Conservation (phyloP, 495 filamentous ascomycete species). For the Chlorociboria aeruginascens region DNA sequence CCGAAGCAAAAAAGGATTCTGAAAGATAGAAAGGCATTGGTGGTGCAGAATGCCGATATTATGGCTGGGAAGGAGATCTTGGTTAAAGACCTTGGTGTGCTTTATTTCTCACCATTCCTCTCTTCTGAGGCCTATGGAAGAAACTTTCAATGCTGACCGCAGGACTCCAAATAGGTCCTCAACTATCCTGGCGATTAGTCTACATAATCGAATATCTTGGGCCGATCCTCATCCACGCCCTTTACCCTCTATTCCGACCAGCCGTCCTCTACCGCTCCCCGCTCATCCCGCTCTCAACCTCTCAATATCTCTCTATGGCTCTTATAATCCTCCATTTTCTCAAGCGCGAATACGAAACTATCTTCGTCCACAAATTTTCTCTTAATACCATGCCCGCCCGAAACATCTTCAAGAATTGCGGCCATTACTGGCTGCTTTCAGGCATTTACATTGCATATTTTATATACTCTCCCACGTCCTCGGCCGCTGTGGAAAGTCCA, state of each 20-base stretch:
- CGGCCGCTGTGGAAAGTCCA: slow-evolving; percentile 31
- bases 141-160: too few species aligned
- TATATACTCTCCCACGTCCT: slow-evolving; percentile 64
- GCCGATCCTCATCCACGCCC: slow-evolving; percentile 80
- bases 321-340: slow-evolving; percentile 75
- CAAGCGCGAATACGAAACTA: slow-evolving; percentile 89
- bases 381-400: slow-evolving; percentile 63
- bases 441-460: slow-evolving; percentile 76
- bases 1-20: slow-evolving; percentile 51
- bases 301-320: slow-evolving; percentile 44
- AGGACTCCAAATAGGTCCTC: slow-evolving; percentile 47
- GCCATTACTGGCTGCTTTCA: slow-evolving; percentile 67
- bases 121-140: too few species aligned
- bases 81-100: slow-evolving; percentile 86
- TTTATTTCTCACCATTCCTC: background rate
- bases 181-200: slow-evolving; percentile 88
- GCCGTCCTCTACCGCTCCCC: slow-evolving; percentile 53
- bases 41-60: slow-evolving; percentile 53
- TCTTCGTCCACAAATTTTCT: slow-evolving; percentile 94
- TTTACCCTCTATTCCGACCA: slow-evolving; percentile 56
- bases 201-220: slow-evolving; percentile 92
- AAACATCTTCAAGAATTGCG: slow-evolving; percentile 74
- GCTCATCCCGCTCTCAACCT: slow-evolving; percentile 24
- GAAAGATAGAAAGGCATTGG: slow-evolving; percentile 40
- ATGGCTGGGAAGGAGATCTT: slow-evolving; percentile 58